These are phyloP conservation scores for Populus pruinosa DNA, from an alignment of 345 rosid genomes.

Conservation along the genomic window DNA sequence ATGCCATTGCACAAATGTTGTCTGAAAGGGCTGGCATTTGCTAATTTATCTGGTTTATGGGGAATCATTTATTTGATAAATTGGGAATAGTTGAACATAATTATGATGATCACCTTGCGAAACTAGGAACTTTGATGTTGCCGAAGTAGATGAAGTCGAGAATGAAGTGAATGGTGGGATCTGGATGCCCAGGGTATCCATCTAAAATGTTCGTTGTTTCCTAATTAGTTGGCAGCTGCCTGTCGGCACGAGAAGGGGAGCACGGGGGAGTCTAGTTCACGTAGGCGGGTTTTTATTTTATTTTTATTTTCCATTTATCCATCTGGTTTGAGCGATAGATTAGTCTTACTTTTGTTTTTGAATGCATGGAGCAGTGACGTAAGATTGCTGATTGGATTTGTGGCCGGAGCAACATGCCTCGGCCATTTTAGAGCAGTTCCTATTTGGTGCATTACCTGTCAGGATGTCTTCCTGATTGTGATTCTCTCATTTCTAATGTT, in stretches of 20 bases:
- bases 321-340: not conserved
- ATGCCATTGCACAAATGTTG: not conserved
- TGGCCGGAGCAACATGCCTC: too few species aligned
- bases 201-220: not conserved
- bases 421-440: too few species aligned
- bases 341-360: not conserved
- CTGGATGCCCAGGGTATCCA: not conserved
- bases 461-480: too few species aligned
- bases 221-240: not conserved
- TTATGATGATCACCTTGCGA: not conserved
- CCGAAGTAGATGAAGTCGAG: not conserved
- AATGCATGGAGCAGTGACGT: too few species aligned
- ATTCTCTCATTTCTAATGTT: too few species aligned
- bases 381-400: too few species aligned
- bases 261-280: not conserved
- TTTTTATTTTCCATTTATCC: too few species aligned
- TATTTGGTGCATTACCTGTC: too few species aligned
- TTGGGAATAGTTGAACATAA: not conserved
- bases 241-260: not conserved
- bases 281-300: too few species aligned
- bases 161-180: not conserved
- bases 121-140: not conserved
- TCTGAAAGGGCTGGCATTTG: not conserved
- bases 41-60: not conserved
- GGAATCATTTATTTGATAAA: not conserved